A percentile compares a stretch with the other conserved stretches of the same genome.
These are phyloP conservation scores for Trichothecium sympodiale DNA, from an alignment of 2,329 filamentous ascomycete species.

Conservation along the genomic window DNA sequence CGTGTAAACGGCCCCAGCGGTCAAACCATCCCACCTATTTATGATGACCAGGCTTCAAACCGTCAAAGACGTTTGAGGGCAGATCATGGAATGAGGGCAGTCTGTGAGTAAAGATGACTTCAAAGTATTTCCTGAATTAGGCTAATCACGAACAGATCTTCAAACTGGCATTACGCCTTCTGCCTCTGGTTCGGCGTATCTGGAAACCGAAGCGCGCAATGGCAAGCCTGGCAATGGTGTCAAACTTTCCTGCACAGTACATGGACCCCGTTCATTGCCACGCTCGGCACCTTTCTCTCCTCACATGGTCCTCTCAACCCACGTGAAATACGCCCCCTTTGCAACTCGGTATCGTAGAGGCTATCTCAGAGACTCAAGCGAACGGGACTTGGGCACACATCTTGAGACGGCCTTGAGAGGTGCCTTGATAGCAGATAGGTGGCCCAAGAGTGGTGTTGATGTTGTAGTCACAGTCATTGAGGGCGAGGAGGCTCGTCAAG, in stretches of 20 bases:
- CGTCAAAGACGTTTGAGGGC: constrained; percentile 40
- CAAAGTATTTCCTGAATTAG: constrained; percentile 2
- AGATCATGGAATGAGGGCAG: constrained; percentile 59
- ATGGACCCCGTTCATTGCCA: constrained; percentile 83
- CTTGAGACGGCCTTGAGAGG: constrained; percentile 84
- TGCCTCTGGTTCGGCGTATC: constrained; percentile 84
- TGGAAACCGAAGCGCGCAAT: constrained; percentile 50
- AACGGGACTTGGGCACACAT: constrained; percentile 83
- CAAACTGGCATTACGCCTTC: constrained; percentile 89
- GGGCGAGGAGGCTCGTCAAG: constrained; percentile 68
- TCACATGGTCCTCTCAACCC: constrained; percentile 81
- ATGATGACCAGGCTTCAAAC: constrained; percentile 36
- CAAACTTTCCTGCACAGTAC: constrained; percentile 87
- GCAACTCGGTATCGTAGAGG: constrained; percentile 73
- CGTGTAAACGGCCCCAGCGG: constrained; percentile 81
- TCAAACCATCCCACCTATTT: constrained; percentile 65
- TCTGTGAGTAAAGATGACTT: constrained; percentile 11
- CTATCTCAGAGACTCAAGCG: constrained; percentile 74
- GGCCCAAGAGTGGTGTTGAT: constrained; percentile 98
- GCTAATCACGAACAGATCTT: constrained; percentile 48
- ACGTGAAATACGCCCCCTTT: constrained; percentile 95
- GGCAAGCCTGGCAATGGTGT: constrained; percentile 50
- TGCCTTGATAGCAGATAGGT: constrained; percentile 83
- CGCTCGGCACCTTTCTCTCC: constrained; percentile 86
- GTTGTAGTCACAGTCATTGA: constrained; percentile 88